Evolutionary conservation across 805 yeast species (phyloP).

Genomic region (Saccharomycopsis javanensis): DNA sequence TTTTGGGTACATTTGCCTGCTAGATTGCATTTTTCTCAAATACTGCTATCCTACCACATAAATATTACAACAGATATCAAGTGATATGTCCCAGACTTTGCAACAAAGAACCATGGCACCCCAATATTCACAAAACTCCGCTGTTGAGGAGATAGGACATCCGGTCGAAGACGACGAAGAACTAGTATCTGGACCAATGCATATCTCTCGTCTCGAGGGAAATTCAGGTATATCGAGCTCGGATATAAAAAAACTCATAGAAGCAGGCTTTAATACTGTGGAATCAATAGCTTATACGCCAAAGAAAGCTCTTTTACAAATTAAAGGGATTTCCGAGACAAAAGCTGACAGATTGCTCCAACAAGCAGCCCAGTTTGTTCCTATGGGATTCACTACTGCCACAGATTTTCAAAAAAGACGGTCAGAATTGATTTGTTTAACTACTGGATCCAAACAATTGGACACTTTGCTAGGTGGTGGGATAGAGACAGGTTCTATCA

Average conservation of each 20-base stretch:
- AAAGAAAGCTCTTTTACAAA: constrained; percentile 59
- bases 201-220: constrained; percentile 39
- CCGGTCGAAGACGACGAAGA: constrained; percentile 38
- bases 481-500: constrained; percentile 91
- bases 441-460: constrained; percentile 91
- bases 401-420: constrained; percentile 86
- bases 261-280: constrained; percentile 80
- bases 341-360: constrained; percentile 79
- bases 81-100: constrained; percentile 3
- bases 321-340: constrained; percentile 91
- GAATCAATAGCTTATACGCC: constrained; percentile 93
- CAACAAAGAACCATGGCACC: constrained; percentile 4
- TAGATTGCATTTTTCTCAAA: not conserved
- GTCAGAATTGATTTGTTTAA: constrained; percentile 81
- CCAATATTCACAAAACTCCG: not conserved
- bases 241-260: constrained; percentile 72
- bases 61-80: not conserved
- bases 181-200: constrained; percentile 47
- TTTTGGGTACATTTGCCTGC: too few relatives aligned
- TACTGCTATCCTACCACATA: not conserved
- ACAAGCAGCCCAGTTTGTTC: constrained; percentile 81
- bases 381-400: constrained; percentile 96
- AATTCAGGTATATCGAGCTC: constrained; percentile 59
- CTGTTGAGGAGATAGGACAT: not conserved
- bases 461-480: constrained; percentile 96